phyloP scores from a whole-genome alignment of 2,329 filamentous ascomycete species.

The Paradendryphiella salina region DNA sequence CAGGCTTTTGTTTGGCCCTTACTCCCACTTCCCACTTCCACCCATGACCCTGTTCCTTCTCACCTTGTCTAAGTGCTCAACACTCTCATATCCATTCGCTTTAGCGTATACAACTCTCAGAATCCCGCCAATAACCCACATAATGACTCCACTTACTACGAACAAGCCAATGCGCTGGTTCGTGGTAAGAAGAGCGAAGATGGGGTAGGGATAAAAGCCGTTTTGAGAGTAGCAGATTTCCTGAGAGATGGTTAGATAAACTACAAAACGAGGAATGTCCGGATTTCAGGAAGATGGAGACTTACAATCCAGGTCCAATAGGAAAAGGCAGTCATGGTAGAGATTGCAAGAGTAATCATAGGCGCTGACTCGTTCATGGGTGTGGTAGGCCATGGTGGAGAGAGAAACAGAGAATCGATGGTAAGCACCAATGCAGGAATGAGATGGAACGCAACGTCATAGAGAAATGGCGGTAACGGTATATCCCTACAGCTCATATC shows the following conservation, averaged over 20 bases:
- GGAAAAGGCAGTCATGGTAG: conserved; percentile 61
- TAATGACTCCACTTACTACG: conserved; percentile 67
- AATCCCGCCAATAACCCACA: conserved; percentile 69
- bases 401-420: conserved; percentile 68
- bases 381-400: conserved; percentile 65
- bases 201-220: conserved; percentile 80
- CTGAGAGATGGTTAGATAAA: neutral
- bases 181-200: conserved; percentile 71
- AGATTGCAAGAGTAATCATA: conserved; percentile 62
- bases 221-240: conserved; percentile 71
- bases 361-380: conserved; percentile 57
- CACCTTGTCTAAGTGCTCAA: conserved; percentile 25
- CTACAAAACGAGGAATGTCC: neutral
- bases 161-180: conserved; percentile 71
- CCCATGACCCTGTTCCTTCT: conserved; percentile 26
- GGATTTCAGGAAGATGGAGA: neutral
- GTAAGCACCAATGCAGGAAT: conserved; percentile 67
- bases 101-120: conserved; percentile 71
- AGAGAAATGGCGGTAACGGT: conserved; percentile 50
- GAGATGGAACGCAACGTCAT: conserved; percentile 55
- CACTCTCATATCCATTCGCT: conserved; percentile 59
- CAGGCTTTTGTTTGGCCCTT: neutral
- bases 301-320: conserved; percentile 73
- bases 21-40: conserved; percentile 26
- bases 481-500: conserved; percentile 11